These are phyloP conservation scores for Escovopsis sp. DNA, from an alignment of 2,329 filamentous ascomycete genomes.

Conservation along the genomic window DNA sequence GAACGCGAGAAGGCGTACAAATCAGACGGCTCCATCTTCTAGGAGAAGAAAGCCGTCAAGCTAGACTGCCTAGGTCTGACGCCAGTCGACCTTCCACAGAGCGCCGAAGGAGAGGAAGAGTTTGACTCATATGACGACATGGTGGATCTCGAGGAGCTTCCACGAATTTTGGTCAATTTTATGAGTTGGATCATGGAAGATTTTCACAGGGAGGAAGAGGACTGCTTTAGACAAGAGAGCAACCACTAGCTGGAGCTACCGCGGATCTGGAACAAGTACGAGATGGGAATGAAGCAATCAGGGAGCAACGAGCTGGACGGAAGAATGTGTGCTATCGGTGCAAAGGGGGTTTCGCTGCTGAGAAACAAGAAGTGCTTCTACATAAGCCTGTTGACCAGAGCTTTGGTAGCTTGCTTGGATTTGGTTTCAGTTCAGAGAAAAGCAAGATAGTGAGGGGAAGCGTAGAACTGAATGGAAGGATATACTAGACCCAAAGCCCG, in stretches of 20 bases:
- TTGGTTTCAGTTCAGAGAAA: too few species aligned
- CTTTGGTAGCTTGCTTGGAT: too few species aligned
- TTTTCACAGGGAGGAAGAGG: constrained; percentile 1
- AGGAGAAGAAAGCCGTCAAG: constrained; percentile 14
- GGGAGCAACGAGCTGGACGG: too few species aligned
- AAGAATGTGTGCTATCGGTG: too few species aligned
- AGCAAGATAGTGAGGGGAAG: too few species aligned
- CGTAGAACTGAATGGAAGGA: too few species aligned
- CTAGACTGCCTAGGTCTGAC: constrained; percentile 10
- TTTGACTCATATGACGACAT: background rate
- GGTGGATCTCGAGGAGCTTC: constrained; percentile 1
- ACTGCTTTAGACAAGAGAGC: constrained; percentile 2
- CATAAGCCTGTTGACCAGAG: too few species aligned
- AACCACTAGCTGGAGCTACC: background rate
- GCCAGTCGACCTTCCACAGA: constrained; percentile 5
- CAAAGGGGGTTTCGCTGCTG: too few species aligned
- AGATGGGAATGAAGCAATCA: too few species aligned
- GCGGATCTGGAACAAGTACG: too few species aligned
- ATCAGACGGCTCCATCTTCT: constrained; percentile 12
- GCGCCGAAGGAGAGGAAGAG: background rate
- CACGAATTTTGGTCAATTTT: constrained; percentile 1
- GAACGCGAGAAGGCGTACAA: constrained; percentile 7
- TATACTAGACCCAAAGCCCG: too few species aligned
- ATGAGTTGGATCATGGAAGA: constrained; percentile 5
- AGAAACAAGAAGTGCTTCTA: too few species aligned